Conservation (phyloP, 345 rosid species). For the Euphorbia lathyris region DNA sequence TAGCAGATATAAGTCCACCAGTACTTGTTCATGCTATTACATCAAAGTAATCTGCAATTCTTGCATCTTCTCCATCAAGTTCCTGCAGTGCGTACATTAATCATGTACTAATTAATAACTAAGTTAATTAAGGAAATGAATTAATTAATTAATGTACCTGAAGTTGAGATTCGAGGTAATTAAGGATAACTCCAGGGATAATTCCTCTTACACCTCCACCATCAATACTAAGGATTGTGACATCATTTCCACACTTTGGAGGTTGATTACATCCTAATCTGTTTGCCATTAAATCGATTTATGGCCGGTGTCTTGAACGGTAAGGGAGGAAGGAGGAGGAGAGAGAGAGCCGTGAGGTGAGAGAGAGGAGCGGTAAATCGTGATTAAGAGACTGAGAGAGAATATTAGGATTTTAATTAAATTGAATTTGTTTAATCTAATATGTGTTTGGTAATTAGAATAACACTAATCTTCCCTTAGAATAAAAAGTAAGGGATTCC, state of each 20-base stretch:
- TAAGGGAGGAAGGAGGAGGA: no score
- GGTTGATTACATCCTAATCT: slow-evolving; percentile 37
- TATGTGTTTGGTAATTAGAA: no score
- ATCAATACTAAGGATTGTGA: slow-evolving; percentile 67
- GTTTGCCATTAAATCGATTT: no score
- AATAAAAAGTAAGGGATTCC: no score
- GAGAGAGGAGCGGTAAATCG: no score
- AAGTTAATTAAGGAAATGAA: neutral
- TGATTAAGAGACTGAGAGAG: no score
- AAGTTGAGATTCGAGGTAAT: slow-evolving; percentile 65
- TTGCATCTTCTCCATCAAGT: slow-evolving; percentile 51
- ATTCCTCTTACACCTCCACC: slow-evolving; percentile 76
- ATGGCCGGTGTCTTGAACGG: no score
- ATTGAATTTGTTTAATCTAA: no score
- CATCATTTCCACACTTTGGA: slow-evolving; percentile 47
- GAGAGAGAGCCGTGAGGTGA: no score
- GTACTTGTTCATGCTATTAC: slow-evolving; percentile 73
- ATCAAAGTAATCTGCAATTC: slow-evolving; percentile 74
- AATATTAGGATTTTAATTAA: no score
- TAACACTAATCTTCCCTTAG: no score
- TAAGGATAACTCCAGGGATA: slow-evolving; percentile 62
- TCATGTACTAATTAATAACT: no score
- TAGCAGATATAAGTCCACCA: slow-evolving; percentile 63
- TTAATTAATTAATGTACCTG: slow-evolving; percentile 43
- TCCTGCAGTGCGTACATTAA: slow-evolving; percentile 24